Evolutionary conservation across 192 early-diverging fungal species (phyloP), one percentile per base, ranked within the genome.

Genomic region (Backusella macrospora): DNA sequence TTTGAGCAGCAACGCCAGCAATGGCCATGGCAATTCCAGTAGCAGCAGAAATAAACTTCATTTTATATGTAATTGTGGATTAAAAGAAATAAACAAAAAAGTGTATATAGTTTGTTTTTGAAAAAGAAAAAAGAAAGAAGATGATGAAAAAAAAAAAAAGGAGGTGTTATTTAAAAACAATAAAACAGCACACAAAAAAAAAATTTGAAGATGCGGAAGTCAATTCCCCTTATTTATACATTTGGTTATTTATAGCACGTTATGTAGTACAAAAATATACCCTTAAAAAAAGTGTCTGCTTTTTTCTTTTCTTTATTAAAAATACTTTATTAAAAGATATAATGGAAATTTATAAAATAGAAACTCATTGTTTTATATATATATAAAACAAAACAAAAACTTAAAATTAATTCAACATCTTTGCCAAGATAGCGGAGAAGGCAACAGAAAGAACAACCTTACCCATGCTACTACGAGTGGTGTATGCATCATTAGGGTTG

Each of bases 1-100:
- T 23, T 48, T 76, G 75, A 47, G 75, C 79, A 65, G 74, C 47
- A n/a, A 72, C 78, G 37, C 15, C 39, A 43, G 38, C 47, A 34
- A 48, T 34, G 47, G 23, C 64, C 7, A 62, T 29, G 3, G 37
- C 14, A 0, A 77, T 15, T 34, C 42, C 43, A 68, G 65, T 37
- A 26, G 47, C 29, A 49, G 62, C 26, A 67, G 62, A 48, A 42
- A 34, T 8, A 40, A 71, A 68, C 38, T 70, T 80, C 46, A 68
- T 67, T 40, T 65, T 72, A 37, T 43, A 66, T 18, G 21, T 5
- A 42, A 66, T 40, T 43, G 38, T 9, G 12, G 16, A 6, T 15
- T 21, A 40, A 43, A 21, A 42, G 21, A 66, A n/a, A 40, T 18
- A 65, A 65, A 42, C 6, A 38, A 65, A 7, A 52, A 2, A 38